A percentile compares a stretch with the other conserved stretches of the same genome.
These are phyloP conservation scores for Vitis hybrid DNA, from an alignment of 177 flowering plant species.

Conservation along the genomic window DNA sequence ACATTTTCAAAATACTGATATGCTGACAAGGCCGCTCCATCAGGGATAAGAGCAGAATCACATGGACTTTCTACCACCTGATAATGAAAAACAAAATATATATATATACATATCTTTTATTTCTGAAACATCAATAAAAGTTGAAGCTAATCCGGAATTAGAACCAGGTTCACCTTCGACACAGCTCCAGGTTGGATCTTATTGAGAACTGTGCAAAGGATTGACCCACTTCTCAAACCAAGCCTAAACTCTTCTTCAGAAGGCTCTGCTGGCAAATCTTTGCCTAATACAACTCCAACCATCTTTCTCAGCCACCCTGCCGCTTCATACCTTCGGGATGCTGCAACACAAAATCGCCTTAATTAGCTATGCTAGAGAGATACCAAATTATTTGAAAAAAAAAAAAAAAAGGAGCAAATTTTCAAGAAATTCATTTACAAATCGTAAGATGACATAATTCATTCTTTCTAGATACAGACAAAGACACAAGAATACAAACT, in stretches of 20 bases:
- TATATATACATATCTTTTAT: not conserved
- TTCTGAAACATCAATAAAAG: not conserved
- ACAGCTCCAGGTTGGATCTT: conserved; percentile 86
- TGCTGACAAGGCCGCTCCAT: conserved; percentile 95
- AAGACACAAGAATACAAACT: no score
- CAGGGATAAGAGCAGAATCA: conserved; percentile 75
- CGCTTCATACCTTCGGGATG: conserved; percentile 75
- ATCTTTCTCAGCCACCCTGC: conserved; percentile 83
- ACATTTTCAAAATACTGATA: conserved; percentile 97
- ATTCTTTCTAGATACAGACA: no score
- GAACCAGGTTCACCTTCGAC: conserved; percentile 57
- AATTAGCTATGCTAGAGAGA: not conserved
- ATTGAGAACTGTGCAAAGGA: conserved; percentile 83
- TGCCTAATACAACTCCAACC: conserved; percentile 81
- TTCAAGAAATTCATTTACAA: no score
- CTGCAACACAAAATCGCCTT: conserved; percentile 28
- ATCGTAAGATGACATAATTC: no score
- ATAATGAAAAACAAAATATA: conserved; percentile 6
- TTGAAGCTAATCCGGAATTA: not conserved
- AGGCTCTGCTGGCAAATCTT: conserved; percentile 92
- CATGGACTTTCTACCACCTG: conserved; percentile 88
- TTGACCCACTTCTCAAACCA: conserved; percentile 81
- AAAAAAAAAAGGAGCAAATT: not conserved
- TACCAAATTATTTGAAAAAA: not conserved
- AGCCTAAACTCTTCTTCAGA: conserved; percentile 87